Conservation (phyloP, 108 stramenopile species). For the Seminavis robusta region DNA sequence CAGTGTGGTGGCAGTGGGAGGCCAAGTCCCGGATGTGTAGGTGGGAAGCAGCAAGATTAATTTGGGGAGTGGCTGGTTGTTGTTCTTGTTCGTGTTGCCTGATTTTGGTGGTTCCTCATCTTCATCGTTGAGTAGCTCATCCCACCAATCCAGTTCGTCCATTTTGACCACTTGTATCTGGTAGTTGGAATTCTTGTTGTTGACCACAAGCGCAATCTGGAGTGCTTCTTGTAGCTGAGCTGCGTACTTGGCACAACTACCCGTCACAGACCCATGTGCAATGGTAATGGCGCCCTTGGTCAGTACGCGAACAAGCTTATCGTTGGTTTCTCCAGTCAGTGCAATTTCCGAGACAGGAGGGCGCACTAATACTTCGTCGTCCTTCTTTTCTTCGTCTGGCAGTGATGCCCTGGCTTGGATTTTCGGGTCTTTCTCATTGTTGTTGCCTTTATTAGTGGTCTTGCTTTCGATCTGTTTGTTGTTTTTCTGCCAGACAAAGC, state of each 20-base stretch:
- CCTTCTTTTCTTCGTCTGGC: too few relatives aligned
- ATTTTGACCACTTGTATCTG: constrained; percentile 43
- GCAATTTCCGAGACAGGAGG: too few relatives aligned
- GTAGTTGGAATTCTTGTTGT: constrained; percentile 2
- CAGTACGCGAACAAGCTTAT: constrained; percentile 25
- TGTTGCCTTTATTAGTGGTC: too few relatives aligned
- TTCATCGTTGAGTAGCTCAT: constrained; percentile 80
- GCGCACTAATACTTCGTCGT: too few relatives aligned
- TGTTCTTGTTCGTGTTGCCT: background rate
- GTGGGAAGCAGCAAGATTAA: constrained; percentile 71
- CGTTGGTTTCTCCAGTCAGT: too few relatives aligned
- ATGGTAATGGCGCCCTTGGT: constrained; percentile 59
- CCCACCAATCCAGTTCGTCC: constrained; percentile 87
- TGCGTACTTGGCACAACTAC: constrained; percentile 64
- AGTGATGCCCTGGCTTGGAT: too few relatives aligned
- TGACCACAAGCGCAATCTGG: background rate
- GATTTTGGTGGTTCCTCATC: constrained; percentile 12
- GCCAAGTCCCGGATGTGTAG: constrained; percentile 69
- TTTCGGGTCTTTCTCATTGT: too few relatives aligned
- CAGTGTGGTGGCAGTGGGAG: constrained; percentile 45
- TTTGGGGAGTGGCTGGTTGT: constrained; percentile 24
- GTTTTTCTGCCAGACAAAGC: too few relatives aligned
- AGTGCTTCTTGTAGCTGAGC: constrained; percentile 21
- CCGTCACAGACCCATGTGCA: constrained; percentile 76
- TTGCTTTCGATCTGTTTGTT: too few relatives aligned